Percentiles rank a stretch among this genome's conserved stretches.
phyloP scores from a whole-genome alignment of 164 flowering plant genomes.

The Vitis amurensis region DNA sequence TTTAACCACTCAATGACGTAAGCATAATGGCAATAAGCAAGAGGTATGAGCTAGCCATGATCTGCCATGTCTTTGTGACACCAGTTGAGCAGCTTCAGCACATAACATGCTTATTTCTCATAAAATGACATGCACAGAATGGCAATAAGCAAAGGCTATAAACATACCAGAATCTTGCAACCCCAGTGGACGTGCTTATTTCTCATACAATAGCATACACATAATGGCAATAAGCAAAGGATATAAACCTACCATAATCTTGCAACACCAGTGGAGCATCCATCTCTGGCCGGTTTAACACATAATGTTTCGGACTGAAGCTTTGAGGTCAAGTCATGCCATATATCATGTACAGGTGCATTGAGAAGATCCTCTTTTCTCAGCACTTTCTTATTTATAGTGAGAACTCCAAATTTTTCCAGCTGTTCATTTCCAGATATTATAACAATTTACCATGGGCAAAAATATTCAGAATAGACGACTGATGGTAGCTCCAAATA shows the following conservation, averaged over 20 bases:
- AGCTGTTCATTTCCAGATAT: conserved; percentile 43
- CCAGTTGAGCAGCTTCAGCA: no score
- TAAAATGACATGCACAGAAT: not conserved
- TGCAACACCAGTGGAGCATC: conserved; percentile 97
- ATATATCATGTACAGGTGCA: conserved; percentile 35
- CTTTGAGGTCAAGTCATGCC: conserved; percentile 63
- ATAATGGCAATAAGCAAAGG: no score
- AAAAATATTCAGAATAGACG: not conserved
- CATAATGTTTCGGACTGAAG: conserved; percentile 73
- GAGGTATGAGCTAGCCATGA: no score
- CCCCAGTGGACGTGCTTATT: no score
- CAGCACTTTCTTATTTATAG: conserved; percentile 69
- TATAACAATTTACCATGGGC: not conserved
- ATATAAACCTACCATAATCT: conserved; percentile 57
- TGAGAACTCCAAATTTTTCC: conserved; percentile 61
- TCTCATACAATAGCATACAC: no score
- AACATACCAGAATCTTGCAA: no score
- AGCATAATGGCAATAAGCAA: not conserved
- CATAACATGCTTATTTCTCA: no score
- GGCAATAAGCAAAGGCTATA: no score
- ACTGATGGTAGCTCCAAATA: not conserved
- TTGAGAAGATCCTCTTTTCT: conserved; percentile 56
- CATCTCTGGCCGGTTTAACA: conserved; percentile 89
- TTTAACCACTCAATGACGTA: not conserved
- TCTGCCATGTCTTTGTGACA: no score